Evolutionary conservation across 2,329 filamentous ascomycete genomes (phyloP), one percentile per base, ranked within the genome.

Genomic region (Diaporthe australafricana): DNA sequence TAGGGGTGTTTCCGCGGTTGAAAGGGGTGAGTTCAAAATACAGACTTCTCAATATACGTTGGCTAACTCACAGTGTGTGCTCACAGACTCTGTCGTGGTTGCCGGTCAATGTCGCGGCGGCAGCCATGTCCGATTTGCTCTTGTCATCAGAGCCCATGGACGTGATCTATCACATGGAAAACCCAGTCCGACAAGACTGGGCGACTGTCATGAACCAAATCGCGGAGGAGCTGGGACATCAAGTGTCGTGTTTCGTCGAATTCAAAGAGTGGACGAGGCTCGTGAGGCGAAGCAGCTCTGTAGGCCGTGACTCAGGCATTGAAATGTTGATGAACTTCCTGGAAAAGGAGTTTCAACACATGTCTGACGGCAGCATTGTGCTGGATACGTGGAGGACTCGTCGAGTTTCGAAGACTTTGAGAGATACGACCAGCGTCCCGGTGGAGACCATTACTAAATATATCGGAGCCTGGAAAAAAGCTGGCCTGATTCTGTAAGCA

Each of bases 141-240:
- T 30, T 67, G 16, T 53, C 47, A 12, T 8, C 32, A 22, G 35
- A 1, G 4, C 35, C 32, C 3, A n/a, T 67, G 20, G 17, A 20
- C 12, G 20, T 32, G 30, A 14, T 16, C 25, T 52, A 55, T 20
- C 63, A 67, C 45, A 17, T 53, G 14, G 63, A 67, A n/a, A 67
- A 67, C 3, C 63, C 62, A 7, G 22, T 42, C 11, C 63, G 63
- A 5, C 63, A 67, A 40, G n/a, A 48, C 6, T 53, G 63, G 63
- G 42, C n/a, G 53, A 5, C 53, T 25, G 35, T 25, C n/a, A 57
- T 57, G 53, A 38, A 16, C 32, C 0, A 12, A 9, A 40, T 57
- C 3, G 53, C 53, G 6, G 17, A 25, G n/a, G 32, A 57, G 53
- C 53, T 57, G 35, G 53, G 53, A 1, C 32, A 38, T 32, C 16